phyloP scores from a whole-genome alignment of 1,284 basidiomycete species.

The Tylopilus sp. region DNA sequence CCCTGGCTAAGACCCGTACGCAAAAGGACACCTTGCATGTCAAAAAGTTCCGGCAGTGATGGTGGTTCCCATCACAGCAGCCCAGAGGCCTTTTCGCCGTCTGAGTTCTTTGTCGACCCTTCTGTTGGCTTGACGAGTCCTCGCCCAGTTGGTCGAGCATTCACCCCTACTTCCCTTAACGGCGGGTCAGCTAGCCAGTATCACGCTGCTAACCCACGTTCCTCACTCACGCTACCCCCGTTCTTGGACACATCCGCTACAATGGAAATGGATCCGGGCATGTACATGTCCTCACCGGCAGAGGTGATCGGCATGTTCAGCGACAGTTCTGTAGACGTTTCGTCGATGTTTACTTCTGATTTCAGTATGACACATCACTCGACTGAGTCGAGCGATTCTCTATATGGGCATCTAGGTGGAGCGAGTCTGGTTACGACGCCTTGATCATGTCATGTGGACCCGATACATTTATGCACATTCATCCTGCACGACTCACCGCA shows the following conservation, averaged over 20 bases:
- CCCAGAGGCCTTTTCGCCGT: slow-evolving; percentile 61
- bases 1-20: slow-evolving; percentile 87
- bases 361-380: slow-evolving; percentile 31
- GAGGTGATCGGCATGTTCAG: slow-evolving; percentile 35
- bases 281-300: slow-evolving; percentile 34
- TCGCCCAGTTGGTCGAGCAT: slow-evolving; percentile 16
- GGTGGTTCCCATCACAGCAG: slow-evolving; percentile 58
- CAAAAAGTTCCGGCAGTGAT: slow-evolving; percentile 39
- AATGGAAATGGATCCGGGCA: slow-evolving; percentile 35
- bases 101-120: slow-evolving; percentile 56
- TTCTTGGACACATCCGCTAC: slow-evolving; percentile 25
- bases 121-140: slow-evolving; percentile 25
- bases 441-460: slow-evolving; percentile 10
- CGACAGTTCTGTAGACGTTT: slow-evolving; percentile 29
- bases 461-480: slow-evolving; percentile 2
- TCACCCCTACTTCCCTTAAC: slow-evolving; percentile 20
- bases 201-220: slow-evolving; percentile 20
- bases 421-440: slow-evolving; percentile 30
- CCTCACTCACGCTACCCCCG: slow-evolving; percentile 23
- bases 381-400: slow-evolving; percentile 27
- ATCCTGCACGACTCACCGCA: slow-evolving; percentile 23
- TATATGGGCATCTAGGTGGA: slow-evolving; percentile 29
- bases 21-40: slow-evolving; percentile 59
- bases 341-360: slow-evolving; percentile 32
- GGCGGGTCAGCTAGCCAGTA: slow-evolving; percentile 22